Conservation (phyloP, 495 filamentous ascomycete genomes). For the Talaromyces stipitatus region DNA sequence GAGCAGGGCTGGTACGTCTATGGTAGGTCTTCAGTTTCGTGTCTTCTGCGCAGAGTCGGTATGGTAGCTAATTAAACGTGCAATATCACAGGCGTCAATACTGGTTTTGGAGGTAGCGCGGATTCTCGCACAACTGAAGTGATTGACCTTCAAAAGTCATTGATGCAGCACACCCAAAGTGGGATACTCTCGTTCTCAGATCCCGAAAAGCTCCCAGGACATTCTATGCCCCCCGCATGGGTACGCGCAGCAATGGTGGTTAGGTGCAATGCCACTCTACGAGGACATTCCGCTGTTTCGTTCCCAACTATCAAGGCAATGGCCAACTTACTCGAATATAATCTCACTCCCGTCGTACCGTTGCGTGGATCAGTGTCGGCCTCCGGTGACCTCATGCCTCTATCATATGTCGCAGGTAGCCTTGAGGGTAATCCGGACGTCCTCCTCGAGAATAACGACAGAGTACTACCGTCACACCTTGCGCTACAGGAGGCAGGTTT, state of each 20-base stretch:
- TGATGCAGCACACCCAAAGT: constrained; percentile 45
- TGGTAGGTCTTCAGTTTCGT: too few relatives aligned
- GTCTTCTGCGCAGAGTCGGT: too few relatives aligned
- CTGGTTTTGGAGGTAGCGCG: constrained; percentile 62
- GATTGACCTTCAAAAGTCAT: constrained; percentile 39
- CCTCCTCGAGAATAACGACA: constrained; percentile 24
- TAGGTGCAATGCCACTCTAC: constrained; percentile 45
- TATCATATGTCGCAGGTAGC: constrained; percentile 52
- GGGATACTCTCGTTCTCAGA: constrained; percentile 31
- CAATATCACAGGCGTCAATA: constrained; percentile 47
- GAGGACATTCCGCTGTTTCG: constrained; percentile 52
- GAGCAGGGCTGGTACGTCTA: not conserved
- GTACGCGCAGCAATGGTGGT: constrained; percentile 48
- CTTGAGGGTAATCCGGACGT: constrained; percentile 48
- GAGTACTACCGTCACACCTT: constrained; percentile 21
- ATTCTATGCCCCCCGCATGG: constrained; percentile 36
- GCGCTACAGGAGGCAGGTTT: constrained; percentile 33
- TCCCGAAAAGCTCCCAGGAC: not conserved
- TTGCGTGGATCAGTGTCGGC: constrained; percentile 61
- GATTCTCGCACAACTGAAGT: constrained; percentile 38
- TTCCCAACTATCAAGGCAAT: constrained; percentile 37
- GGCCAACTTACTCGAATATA: constrained; percentile 32
- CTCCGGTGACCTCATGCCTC: constrained; percentile 56
- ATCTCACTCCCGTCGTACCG: constrained; percentile 49
- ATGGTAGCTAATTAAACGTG: not conserved